phyloP scores from a whole-genome alignment of 192 early-diverging fungal species.

The Diversispora epigaea region DNA sequence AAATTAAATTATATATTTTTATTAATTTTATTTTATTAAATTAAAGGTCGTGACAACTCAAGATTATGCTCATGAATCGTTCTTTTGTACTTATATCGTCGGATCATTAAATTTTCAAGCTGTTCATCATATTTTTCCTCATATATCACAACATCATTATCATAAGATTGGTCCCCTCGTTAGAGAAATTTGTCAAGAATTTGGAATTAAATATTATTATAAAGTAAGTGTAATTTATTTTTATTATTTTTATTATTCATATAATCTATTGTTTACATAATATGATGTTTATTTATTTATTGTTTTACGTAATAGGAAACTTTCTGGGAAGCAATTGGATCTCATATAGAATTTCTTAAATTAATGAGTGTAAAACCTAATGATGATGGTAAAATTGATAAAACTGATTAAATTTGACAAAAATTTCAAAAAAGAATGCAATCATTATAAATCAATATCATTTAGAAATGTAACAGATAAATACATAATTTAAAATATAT shows the following conservation, averaged over 20 bases:
- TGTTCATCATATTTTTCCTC: slow-evolving; percentile 54
- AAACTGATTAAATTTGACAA: not conserved
- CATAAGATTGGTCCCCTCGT: slow-evolving; percentile 50
- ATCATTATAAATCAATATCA: too few relatives aligned
- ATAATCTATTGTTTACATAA: not conserved
- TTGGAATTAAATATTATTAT: slow-evolving; percentile 45
- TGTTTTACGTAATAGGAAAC: slow-evolving; percentile 36
- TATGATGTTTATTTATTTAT: not conserved
- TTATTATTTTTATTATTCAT: too few relatives aligned
- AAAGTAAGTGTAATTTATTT: slow-evolving; percentile 36
- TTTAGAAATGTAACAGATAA: too few relatives aligned
- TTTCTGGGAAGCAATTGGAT: slow-evolving; percentile 49
- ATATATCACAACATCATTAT: slow-evolving; percentile 56
- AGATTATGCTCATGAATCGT: slow-evolving; percentile 56
- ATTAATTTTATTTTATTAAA: too few relatives aligned
- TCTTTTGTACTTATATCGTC: slow-evolving; percentile 48
- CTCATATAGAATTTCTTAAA: slow-evolving; percentile 48
- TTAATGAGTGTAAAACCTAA: slow-evolving; percentile 44
- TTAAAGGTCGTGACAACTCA: slow-evolving; percentile 45
- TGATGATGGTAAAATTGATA: slow-evolving; percentile 24
- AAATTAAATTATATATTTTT: not conserved
- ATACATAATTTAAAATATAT: too few relatives aligned
- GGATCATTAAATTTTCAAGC: slow-evolving; percentile 55
- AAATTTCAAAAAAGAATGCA: too few relatives aligned
- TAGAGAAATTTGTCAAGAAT: slow-evolving; percentile 51